Percentiles rank a stretch among this genome's conserved stretches.
phyloP scores from a whole-genome alignment of 1,139 yeast species.

The Taiozyma sp. region DNA sequence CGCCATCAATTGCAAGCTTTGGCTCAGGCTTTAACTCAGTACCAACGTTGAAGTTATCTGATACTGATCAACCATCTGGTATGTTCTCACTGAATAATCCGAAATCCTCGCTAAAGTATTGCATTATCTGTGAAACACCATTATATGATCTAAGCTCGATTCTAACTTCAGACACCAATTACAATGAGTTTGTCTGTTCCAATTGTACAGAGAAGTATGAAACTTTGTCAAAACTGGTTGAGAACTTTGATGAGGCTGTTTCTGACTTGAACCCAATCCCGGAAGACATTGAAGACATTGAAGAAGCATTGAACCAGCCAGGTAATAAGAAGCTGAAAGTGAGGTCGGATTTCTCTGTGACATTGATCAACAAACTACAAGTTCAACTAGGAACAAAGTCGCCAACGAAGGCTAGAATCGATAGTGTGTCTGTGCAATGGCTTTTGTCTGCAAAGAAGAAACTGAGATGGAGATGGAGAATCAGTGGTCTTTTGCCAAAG shows the following conservation, averaged over 20 bases:
- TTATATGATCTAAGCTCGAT: conserved; percentile 58
- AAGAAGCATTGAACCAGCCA: conserved; percentile 16
- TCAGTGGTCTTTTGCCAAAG: conserved; percentile 32
- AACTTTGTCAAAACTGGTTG: conserved; percentile 38
- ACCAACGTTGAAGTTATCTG: conserved; percentile 12
- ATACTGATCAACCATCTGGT: conserved; percentile 11
- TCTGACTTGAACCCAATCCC: conserved; percentile 9
- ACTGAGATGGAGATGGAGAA: conserved; percentile 44
- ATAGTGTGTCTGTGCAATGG: conserved; percentile 28
- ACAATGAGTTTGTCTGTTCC: conserved; percentile 57
- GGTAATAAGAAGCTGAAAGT: conserved; percentile 13
- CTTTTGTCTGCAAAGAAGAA: conserved; percentile 31
- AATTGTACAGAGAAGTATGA: conserved; percentile 60
- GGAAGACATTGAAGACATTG: conserved; percentile 18
- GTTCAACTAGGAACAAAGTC: conserved; percentile 18
- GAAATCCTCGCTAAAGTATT: conserved; percentile 38
- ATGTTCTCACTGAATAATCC: conserved; percentile 13
- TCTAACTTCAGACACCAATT: conserved; percentile 25
- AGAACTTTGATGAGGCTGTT: conserved; percentile 22
- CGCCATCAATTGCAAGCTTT: background rate
- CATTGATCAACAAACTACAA: conserved; percentile 26
- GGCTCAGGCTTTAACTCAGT: background rate
- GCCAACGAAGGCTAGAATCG: conserved; percentile 3
- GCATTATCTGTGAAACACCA: conserved; percentile 65
- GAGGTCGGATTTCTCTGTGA: conserved; percentile 25